Percentiles rank a stretch among this genome's conserved stretches.
phyloP scores from a whole-genome alignment of 225 moss, liverwort and hornwort species.

The Physcomitrium patens region DNA sequence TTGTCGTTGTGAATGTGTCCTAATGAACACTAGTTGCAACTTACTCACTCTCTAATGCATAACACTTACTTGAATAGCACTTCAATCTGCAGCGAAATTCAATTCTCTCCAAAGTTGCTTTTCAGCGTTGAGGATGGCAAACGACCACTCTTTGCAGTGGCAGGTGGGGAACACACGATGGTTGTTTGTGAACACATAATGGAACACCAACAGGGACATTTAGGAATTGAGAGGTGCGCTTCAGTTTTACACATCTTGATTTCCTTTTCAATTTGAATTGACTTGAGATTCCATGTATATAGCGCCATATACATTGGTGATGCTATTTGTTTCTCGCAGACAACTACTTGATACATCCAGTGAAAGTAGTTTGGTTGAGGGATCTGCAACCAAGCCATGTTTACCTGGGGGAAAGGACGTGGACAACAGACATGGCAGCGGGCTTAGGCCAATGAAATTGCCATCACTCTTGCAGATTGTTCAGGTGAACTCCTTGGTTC shows the following conservation, averaged over 20 bases:
- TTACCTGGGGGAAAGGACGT: slow-evolving; percentile 32
- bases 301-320: not conserved
- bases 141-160: slow-evolving; percentile 75
- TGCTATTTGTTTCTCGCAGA: not conserved
- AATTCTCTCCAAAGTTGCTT: slow-evolving; percentile 60
- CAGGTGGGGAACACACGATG: slow-evolving; percentile 83
- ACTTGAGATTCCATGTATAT: not conserved
- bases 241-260: not conserved
- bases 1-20: slow-evolving; percentile 2
- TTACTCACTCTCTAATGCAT: slow-evolving; percentile 9
- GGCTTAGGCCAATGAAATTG: slow-evolving; percentile 54
- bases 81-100: slow-evolving; percentile 53
- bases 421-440: slow-evolving; percentile 57
- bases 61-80: slow-evolving; percentile 24
- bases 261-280: not conserved
- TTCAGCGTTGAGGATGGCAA: slow-evolving; percentile 55
- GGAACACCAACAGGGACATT: slow-evolving; percentile 14
- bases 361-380: slow-evolving; percentile 9
- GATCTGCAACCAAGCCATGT: slow-evolving; percentile 21
- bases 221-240: slow-evolving; percentile 21
- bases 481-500: slow-evolving; percentile 38
- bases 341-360: not conserved
- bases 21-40: not conserved
- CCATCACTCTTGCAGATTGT: slow-evolving; percentile 57
- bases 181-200: slow-evolving; percentile 53